Conservation (phyloP, 805 yeast genomes). For the Sugiyamaella lignohabitans region DNA sequence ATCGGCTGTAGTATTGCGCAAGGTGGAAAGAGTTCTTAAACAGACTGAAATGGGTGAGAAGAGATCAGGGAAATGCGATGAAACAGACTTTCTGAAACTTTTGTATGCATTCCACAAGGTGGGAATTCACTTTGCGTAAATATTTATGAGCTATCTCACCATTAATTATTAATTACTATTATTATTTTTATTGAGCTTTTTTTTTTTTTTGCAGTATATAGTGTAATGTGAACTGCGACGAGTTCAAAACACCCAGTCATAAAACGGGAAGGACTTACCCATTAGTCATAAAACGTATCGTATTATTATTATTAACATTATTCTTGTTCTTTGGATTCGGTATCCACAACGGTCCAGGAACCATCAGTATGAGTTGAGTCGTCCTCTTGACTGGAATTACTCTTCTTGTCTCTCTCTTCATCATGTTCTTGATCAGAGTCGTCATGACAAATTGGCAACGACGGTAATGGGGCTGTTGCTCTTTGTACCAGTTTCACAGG, state of each 20-base stretch:
- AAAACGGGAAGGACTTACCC: no score
- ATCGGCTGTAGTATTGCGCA: conserved; percentile 50
- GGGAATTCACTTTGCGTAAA: conserved; percentile 88
- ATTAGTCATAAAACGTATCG: not conserved
- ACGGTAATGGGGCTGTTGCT: not conserved
- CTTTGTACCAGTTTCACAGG: conserved; percentile 1
- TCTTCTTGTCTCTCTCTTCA: no score
- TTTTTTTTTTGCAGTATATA: no score
- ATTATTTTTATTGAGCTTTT: not conserved
- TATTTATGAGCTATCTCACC: not conserved
- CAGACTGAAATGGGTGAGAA: conserved; percentile 78
- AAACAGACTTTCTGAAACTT: conserved; percentile 77
- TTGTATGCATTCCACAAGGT: conserved; percentile 93
- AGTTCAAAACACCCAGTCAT: no score
- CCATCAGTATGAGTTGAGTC: conserved; percentile 8
- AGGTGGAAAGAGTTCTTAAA: conserved; percentile 64
- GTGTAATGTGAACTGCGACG: no score
- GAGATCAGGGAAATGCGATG: conserved; percentile 92
- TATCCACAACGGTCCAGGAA: conserved; percentile 18
- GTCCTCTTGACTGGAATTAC: not conserved
- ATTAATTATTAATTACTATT: not conserved
- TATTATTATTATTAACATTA: no score
- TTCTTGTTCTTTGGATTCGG: not conserved
- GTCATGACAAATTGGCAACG: no score
- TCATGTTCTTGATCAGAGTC: no score